Conservation (phyloP, 768 basidiomycete species). For the Leccinum longicurvipes region DNA sequence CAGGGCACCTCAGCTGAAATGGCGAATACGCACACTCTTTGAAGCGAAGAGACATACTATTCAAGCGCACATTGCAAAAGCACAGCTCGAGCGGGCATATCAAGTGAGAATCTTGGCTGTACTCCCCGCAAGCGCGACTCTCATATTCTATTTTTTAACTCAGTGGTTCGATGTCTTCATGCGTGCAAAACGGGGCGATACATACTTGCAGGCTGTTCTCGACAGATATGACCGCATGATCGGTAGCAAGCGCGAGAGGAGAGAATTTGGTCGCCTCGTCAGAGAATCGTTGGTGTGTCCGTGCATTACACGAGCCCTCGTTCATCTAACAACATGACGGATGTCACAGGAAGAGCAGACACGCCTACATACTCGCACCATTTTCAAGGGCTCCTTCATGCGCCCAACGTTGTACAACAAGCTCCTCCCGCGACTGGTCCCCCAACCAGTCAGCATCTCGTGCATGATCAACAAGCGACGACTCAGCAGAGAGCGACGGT, state of each 20-base stretch:
- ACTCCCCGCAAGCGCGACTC: neutral
- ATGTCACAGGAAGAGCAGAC: slow-evolving; percentile 51
- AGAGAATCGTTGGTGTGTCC: slow-evolving; percentile 50
- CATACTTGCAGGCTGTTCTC: slow-evolving; percentile 43
- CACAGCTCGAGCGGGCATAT: slow-evolving; percentile 49
- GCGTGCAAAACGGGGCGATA: slow-evolving; percentile 53
- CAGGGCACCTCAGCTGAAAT: slow-evolving; percentile 46
- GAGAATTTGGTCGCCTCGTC: slow-evolving; percentile 43
- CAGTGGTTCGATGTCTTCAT: slow-evolving; percentile 58
- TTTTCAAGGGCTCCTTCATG: slow-evolving; percentile 70
- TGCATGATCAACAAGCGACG: slow-evolving; percentile 62
- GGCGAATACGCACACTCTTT: slow-evolving; percentile 55
- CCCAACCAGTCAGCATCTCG: slow-evolving; percentile 70
- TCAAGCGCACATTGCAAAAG: slow-evolving; percentile 46
- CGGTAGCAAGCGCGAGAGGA: slow-evolving; percentile 45
- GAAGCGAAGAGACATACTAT: slow-evolving; percentile 50
- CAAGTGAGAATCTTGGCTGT: slow-evolving; percentile 40
- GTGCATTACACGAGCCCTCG: neutral
- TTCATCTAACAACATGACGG: neutral
- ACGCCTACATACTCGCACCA: slow-evolving; percentile 54
- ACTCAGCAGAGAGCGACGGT: slow-evolving; percentile 42
- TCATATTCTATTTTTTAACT: neutral
- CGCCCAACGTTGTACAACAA: slow-evolving; percentile 59
- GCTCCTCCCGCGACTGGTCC: slow-evolving; percentile 76
- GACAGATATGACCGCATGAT: slow-evolving; percentile 59